Conservation (phyloP, 805 yeast genomes). For the Torulaspora maleeae region DNA sequence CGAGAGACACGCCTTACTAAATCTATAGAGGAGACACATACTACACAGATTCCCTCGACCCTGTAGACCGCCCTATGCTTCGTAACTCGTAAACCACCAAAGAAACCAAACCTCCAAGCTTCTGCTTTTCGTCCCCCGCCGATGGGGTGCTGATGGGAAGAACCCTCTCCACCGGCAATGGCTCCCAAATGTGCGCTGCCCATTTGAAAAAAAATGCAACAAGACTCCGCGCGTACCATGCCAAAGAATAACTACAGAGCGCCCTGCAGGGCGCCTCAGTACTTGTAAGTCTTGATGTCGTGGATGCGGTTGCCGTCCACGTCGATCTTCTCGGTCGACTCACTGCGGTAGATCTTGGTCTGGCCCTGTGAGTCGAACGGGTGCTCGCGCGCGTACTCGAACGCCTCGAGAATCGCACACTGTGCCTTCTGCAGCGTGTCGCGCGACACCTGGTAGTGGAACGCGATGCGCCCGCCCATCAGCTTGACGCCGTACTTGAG, state of each 20-base stretch:
- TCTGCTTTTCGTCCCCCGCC: conserved; percentile 34
- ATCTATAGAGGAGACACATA: conserved; percentile 5
- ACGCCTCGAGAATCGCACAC: conserved; percentile 52
- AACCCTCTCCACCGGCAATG: conserved; percentile 18
- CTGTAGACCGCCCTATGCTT: neutral
- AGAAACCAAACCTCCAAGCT: conserved; percentile 30
- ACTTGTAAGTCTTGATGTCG: conserved; percentile 35
- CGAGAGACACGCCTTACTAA: conserved; percentile 1
- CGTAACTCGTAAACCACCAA: conserved; percentile 2
- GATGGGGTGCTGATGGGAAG: conserved; percentile 29
- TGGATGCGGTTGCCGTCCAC: conserved; percentile 31
- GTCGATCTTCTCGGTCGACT: conserved; percentile 33
- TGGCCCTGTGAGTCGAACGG: conserved; percentile 51
- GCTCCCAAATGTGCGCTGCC: conserved; percentile 29
- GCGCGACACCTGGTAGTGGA: conserved; percentile 63
- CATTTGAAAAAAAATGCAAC: conserved; percentile 13
- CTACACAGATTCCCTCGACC: conserved; percentile 1
- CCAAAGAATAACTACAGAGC: conserved; percentile 15
- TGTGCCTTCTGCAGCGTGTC: conserved; percentile 56
- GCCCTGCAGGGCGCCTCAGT: conserved; percentile 5
- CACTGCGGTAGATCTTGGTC: conserved; percentile 43
- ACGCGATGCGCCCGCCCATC: conserved; percentile 72
- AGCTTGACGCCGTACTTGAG: conserved; percentile 56
- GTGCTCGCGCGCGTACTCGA: conserved; percentile 46
- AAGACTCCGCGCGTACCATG: conserved; percentile 19